Base-by-base conservation (phyloP, 2,329 filamentous ascomycete genomes). In the Xylaria sp. region DNA sequence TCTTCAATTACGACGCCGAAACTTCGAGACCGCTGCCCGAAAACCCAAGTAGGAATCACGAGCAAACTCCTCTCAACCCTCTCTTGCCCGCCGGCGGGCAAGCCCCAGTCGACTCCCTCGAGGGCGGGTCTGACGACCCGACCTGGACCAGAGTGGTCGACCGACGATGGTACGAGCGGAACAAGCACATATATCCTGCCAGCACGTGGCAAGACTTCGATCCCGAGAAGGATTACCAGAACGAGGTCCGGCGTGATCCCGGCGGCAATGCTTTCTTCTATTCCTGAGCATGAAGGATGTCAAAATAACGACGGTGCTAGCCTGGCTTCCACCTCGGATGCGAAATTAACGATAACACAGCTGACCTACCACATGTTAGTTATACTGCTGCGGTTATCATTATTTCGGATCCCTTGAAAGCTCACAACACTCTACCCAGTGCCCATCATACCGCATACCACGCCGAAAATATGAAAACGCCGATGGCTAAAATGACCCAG, bases 121-220 rank as follows among this genome's bases (percentile, higher is more conserved):
- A 97, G 78, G 94, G 94, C 13, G 87, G 83, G 25, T 77, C 82
- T 40, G 90, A 95, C 64, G 93, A 98, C 69, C 88, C 93, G 0
- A 85, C 85, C 3, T 78, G 90, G 64, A 98, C 94, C 3, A 98
- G 97, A 74, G 93, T 99, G 3, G 94, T 99, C 3, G 94, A 99
- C 79, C 85, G 95, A 62, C 83, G 95, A 62, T 99, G 95, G 95
- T 99, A 97, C 75, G 93, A 97, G 80, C 87, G 89, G 72, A 97
- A 98, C 75, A 99, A 98, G 78, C 95, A 99, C 76, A 98, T 99
- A 60, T 99, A 94, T 75, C 95, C 95, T 0, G 94, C 94, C 19
- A 98, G 92, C 74, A 85, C 94, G 47, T 99, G 95, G 95, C 92
- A 93, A 70, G 91, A 96, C 65, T 99, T 96, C 75, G 93, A 97